Conservation (phyloP, 148 eudicot genomes). For the Rhododendron henanense region DNA sequence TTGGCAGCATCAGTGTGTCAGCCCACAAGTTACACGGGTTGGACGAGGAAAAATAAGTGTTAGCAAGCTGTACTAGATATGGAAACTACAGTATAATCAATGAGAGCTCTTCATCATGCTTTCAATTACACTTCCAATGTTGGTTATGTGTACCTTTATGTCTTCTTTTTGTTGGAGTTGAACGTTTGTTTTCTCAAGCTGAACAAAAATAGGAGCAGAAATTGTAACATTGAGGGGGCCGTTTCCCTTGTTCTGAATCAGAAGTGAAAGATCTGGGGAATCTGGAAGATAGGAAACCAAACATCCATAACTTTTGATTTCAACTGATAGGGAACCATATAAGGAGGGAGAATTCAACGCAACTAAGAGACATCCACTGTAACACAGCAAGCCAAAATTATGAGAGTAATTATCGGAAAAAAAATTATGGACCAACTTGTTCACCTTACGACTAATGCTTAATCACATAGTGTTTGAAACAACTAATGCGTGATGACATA, state of each 20-base stretch:
- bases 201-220: conserved; percentile 64
- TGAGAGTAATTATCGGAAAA: not conserved
- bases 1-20: not conserved
- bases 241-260: conserved; percentile 72
- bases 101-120: not conserved
- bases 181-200: conserved; percentile 49
- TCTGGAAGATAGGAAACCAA: conserved; percentile 41
- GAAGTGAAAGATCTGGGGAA: conserved; percentile 75
- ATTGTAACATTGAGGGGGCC: conserved; percentile 41
- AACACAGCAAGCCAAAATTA: conserved; percentile 3
- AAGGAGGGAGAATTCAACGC: not conserved
- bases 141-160: conserved; percentile 42
- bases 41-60: not conserved
- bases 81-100: not conserved
- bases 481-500: not conserved
- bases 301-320: not conserved
- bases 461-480: not conserved
- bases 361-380: conserved; percentile 2
- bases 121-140: not conserved
- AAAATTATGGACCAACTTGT: not conserved
- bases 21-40: not conserved
- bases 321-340: not conserved
- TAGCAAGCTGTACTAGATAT: not conserved
- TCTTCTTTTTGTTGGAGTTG: conserved; percentile 55
- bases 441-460: no score